Percentiles rank a stretch among this genome's conserved stretches.
Evolutionary conservation across 78 protist genomes (phyloP).

Genomic region (Cavenderia fasciculata): DNA sequence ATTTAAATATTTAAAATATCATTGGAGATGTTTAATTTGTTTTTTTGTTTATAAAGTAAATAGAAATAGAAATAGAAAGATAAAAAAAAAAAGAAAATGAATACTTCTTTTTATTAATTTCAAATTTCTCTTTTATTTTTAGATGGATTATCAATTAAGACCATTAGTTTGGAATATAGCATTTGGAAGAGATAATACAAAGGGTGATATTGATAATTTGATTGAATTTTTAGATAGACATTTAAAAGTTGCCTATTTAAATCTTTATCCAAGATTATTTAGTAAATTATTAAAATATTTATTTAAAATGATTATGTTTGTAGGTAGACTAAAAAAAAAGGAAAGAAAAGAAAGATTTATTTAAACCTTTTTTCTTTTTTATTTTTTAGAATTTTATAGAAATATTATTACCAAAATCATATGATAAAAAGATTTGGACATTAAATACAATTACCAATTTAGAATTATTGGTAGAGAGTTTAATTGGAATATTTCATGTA

Average conservation of each 20-base stretch:
- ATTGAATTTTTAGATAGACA: not conserved
- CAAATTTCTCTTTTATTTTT: not conserved
- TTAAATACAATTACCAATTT: not conserved
- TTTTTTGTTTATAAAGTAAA: slow-evolving; percentile 7
- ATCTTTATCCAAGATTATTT: slow-evolving; percentile 5
- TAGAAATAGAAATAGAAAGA: not conserved
- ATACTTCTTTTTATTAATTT: not conserved
- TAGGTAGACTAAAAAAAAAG: too few species aligned
- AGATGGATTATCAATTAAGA: slow-evolving; percentile 17
- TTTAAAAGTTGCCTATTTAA: slow-evolving; percentile 1
- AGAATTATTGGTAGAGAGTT: not conserved
- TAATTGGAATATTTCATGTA: slow-evolving; percentile 29
- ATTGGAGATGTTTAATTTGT: slow-evolving; percentile 20
- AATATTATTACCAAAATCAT: slow-evolving; percentile 19
- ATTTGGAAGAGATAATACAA: not conserved
- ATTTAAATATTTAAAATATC: slow-evolving; percentile 10
- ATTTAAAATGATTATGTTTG: slow-evolving; percentile 3
- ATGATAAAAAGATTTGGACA: slow-evolving; percentile 5
- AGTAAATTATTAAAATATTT: slow-evolving; percentile 5
- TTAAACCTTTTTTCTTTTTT: not conserved
- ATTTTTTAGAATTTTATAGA: slow-evolving; percentile 4
- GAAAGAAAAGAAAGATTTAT: not conserved
- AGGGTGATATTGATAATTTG: not conserved
- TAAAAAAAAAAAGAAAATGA: not conserved
- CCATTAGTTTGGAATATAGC: slow-evolving; percentile 40